Percentiles rank a stretch among this genome's conserved stretches.
These are phyloP conservation scores for Coniochaeta sp. DNA, from an alignment of 2,329 filamentous ascomycete genomes.

Conservation along the genomic window DNA sequence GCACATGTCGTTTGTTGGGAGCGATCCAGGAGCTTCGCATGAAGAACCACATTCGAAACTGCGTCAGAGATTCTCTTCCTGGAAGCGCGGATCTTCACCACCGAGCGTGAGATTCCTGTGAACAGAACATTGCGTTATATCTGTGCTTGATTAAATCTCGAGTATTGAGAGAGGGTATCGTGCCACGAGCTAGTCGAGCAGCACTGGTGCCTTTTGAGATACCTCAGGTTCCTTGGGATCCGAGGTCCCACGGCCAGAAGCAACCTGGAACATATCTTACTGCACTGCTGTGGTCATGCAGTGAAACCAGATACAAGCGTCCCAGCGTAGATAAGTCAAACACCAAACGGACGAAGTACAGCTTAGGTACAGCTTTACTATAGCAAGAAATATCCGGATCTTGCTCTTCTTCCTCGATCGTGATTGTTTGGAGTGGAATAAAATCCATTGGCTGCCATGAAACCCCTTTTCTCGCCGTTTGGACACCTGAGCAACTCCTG, in stretches of 20 bases:
- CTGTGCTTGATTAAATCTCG: not conserved
- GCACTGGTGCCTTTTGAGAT: too few relatives aligned
- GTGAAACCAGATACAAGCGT: too few relatives aligned
- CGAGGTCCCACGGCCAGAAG: too few relatives aligned
- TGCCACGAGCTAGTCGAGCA: too few relatives aligned
- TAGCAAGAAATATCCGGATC: not conserved
- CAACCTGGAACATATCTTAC: too few relatives aligned
- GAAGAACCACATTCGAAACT: not conserved
- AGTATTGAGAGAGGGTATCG: not conserved
- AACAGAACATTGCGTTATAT: not conserved
- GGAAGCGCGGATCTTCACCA: not conserved
- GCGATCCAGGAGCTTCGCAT: not conserved
- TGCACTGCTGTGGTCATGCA: too few relatives aligned
- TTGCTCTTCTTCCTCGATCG: not conserved
- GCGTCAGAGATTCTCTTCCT: not conserved
- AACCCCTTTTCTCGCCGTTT: not conserved
- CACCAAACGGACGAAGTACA: too few relatives aligned
- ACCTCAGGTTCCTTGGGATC: too few relatives aligned
- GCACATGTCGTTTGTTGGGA: not conserved
- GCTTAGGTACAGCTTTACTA: too few relatives aligned
- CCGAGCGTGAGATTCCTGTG: not conserved
- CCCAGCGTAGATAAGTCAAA: too few relatives aligned
- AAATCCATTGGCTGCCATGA: not conserved
- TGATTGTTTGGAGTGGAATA: not conserved
- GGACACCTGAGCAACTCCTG: slow-evolving; percentile 1